phyloP scores from a whole-genome alignment of 1,284 basidiomycete genomes.

The Moesziomyces parantarcticus region DNA sequence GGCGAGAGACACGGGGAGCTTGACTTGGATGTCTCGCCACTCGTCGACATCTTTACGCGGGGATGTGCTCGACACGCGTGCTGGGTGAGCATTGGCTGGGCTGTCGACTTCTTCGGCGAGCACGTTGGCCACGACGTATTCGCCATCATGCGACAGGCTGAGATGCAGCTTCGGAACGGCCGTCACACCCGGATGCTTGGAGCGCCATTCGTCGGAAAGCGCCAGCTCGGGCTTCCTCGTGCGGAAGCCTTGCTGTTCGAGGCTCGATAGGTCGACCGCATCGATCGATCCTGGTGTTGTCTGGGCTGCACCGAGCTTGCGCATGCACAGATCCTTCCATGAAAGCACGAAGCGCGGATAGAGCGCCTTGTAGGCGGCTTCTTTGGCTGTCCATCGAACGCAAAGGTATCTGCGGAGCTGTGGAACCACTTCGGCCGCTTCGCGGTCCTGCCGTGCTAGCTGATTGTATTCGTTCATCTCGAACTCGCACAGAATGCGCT shows the following conservation, averaged over 20 bases:
- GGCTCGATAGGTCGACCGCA: slow-evolving; percentile 5
- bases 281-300: background rate
- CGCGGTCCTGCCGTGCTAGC: slow-evolving; percentile 8
- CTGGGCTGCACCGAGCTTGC: slow-evolving; percentile 12
- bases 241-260: slow-evolving; percentile 22
- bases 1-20: background rate
- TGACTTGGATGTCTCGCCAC: slow-evolving; percentile 12
- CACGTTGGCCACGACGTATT: slow-evolving; percentile 81
- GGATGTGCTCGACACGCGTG: background rate
- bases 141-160: slow-evolving; percentile 85
- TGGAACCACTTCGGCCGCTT: slow-evolving; percentile 1
- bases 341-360: slow-evolving; percentile 75
- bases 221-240: slow-evolving; percentile 34
- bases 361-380: slow-evolving; percentile 88
- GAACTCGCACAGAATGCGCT: slow-evolving; percentile 22
- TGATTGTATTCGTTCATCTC: slow-evolving; percentile 12
- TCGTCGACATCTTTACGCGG: background rate
- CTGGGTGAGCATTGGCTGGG: too few relatives aligned
- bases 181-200: slow-evolving; percentile 44
- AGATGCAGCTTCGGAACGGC: slow-evolving; percentile 70
- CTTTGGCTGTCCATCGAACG: slow-evolving; percentile 74
- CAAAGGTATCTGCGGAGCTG: slow-evolving; percentile 27
- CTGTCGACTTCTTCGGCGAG: slow-evolving; percentile 69
- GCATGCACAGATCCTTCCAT: slow-evolving; percentile 78
- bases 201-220: slow-evolving; percentile 39